Evolutionary conservation across 177 flowering plant species (phyloP), one percentile per base, ranked within the genome.

Genomic region (Tripterygium wilfordii): DNA sequence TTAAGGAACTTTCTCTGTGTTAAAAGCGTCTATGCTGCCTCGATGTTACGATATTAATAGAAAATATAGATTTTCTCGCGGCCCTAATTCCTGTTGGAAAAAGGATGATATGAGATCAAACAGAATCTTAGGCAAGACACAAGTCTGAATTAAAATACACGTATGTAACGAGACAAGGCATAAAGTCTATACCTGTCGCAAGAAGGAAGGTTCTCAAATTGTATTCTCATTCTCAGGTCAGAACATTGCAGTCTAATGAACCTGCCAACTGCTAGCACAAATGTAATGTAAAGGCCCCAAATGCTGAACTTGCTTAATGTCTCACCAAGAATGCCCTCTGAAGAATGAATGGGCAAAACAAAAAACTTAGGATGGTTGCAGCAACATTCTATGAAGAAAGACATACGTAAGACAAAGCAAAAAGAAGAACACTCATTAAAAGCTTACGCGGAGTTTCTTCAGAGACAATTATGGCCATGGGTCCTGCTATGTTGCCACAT

Each of bases 241-340:
- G 99, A 73, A 67, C 90, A 90, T 49, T 94, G 99, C 45, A 94
- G 85, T 65, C 97, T 76, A 58, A 94, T 83, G 48, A 94, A 94
- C 10, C 97, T 88, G 45, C 97, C 99, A 47, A 90, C 99, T 36
- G 99, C 97, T 15, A 89, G 80, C 43, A 94, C 99, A 65, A 90
- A 94, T 42, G 97, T 82, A 27, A 94, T 84, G 69, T 94, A 94
- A 45, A 94, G 87, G 49, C 97, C 83, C 97, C 99, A 90, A 22
- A 94, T 90, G 69, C 97, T 90, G 78, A 89, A 94, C 75, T 94
- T 94, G 85, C 96, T 94, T n/a, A 94, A 89, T 20, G 99, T 94
- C 48, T 94, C 99, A 26, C 96, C 96, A 49, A 90, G 85, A 63
- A 94, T 76, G 40, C 97, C 96, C 71, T 85, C 97, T 89, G 79